Evolutionary conservation across 2,329 filamentous ascomycete species (phyloP).

Genomic region (Colletotrichum tropicicola): DNA sequence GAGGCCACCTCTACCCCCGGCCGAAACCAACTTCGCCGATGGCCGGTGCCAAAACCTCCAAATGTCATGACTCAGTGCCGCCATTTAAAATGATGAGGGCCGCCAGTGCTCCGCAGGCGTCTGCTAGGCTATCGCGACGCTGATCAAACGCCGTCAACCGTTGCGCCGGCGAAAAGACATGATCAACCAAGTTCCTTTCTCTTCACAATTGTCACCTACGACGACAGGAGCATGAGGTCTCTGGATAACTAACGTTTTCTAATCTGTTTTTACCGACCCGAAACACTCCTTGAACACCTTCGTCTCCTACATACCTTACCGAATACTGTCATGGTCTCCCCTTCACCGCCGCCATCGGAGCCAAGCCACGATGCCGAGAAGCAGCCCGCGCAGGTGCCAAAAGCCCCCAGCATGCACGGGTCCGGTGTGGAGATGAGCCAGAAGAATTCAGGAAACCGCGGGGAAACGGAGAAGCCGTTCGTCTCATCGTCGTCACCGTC

Average conservation of each 20-base stretch:
- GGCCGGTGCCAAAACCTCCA: slow-evolving; percentile 1
- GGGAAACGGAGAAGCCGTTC: neutral
- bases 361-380: neutral
- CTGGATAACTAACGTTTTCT: neutral
- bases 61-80: neutral
- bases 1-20: neutral
- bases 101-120: neutral
- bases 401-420: neutral
- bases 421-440: neutral
- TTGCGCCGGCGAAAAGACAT: too few relatives aligned
- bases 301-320: neutral
- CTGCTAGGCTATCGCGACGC: neutral
- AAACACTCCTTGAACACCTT: neutral
- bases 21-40: slow-evolving; percentile 1
- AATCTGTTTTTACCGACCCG: neutral
- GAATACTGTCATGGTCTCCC: neutral
- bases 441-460: neutral
- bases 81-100: neutral
- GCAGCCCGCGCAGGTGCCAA: neutral
- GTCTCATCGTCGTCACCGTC: neutral
- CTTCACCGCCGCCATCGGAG: neutral
- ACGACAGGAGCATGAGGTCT: neutral
- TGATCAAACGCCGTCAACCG: neutral
- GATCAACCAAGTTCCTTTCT: too few relatives aligned
- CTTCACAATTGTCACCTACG: too few relatives aligned